Base-by-base conservation (phyloP, 352 stramenopile genomes). In the Pythium oligandrum region DNA sequence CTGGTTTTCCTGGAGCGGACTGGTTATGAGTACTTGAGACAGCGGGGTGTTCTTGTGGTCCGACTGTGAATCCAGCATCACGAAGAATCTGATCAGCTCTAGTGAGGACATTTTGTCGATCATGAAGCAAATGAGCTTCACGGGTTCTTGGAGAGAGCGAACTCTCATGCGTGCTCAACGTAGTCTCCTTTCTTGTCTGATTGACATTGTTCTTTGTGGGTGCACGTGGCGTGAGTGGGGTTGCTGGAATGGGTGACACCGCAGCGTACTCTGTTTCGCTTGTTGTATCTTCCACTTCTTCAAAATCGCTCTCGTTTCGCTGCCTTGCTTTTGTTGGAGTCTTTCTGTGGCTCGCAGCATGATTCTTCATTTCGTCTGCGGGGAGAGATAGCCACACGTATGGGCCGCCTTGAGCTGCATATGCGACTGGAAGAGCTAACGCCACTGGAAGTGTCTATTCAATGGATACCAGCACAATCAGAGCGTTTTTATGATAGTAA, bases 361-460 rank as follows among this genome's bases (percentile, higher is more conserved):
- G 17, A 26, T 26, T 26, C 17, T 26, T 26, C 17, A 49, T n/a
- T 7, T 17, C 55, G 32, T 40, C 12, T 1, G 40, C 37, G 10
- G 55, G 61, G 0, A 68, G 40, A 3, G 33, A 12, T 6, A 58
- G 33, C 61, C 61, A 68, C 12, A 26, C 51, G 35, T 47, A 61
- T 4, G 55, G 51, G 1, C 55, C 61, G 31, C 38, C 45, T n/a
- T 68, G 61, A 38, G 53, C 57, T 17, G 57, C 61, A 32, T 51
- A 38, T 5, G 46, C 46, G 36, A 10, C 39, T 8, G 61, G 51
- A 12, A 68, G 51, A 7, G 55, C 48, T 4, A 68, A 45, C 6
- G 36, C 51, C 0, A 6, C 4, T 4, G 61, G 61, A 11, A 89
- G 58, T n/a, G 59, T 87, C 66, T 86, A 17, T 2, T 2, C 17